phyloP scores from a whole-genome alignment of 1,284 basidiomycete genomes.

The Bjerkandera adusta region DNA sequence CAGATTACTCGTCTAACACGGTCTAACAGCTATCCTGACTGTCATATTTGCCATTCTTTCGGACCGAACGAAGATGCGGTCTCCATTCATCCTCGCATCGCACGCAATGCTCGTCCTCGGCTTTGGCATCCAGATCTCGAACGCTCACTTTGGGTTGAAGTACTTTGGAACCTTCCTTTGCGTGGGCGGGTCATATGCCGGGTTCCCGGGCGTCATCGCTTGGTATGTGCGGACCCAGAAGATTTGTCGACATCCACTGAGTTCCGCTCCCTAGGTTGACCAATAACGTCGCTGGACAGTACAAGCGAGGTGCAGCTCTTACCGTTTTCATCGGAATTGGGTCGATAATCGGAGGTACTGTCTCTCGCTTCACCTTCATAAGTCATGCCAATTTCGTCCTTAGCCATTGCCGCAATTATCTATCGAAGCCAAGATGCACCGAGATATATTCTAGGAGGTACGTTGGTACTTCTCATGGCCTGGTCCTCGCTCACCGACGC shows the following conservation, averaged over 20 bases:
- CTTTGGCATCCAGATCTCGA: conserved; percentile 62
- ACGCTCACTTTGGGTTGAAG: conserved; percentile 47
- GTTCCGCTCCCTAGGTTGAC: conserved; percentile 40
- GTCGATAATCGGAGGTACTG: conserved; percentile 42
- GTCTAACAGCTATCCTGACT: conserved; percentile 45
- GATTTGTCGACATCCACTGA: too few species aligned
- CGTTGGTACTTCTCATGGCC: conserved; percentile 20
- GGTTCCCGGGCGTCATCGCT: conserved; percentile 60
- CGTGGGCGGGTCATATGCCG: conserved; percentile 59
- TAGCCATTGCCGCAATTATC: conserved; percentile 55
- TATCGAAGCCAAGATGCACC: conserved; percentile 59
- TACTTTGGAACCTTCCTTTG: conserved; percentile 69
- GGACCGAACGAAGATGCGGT: conserved; percentile 56
- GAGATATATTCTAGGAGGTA: conserved; percentile 59
- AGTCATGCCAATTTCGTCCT: conserved; percentile 20
- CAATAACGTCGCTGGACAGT: conserved; percentile 61
- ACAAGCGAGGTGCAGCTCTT: conserved; percentile 64
- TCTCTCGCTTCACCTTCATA: conserved; percentile 16
- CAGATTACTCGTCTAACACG: not conserved
- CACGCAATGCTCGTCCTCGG: conserved; percentile 54
- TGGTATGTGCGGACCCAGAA: too few species aligned
- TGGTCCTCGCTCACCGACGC: not conserved
- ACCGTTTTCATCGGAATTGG: conserved; percentile 60
- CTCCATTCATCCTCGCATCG: conserved; percentile 58
- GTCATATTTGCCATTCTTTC: conserved; percentile 54